These are phyloP conservation scores for Coleophoma cylindrospora DNA, from an alignment of 2,329 filamentous ascomycete species.

Conservation along the genomic window DNA sequence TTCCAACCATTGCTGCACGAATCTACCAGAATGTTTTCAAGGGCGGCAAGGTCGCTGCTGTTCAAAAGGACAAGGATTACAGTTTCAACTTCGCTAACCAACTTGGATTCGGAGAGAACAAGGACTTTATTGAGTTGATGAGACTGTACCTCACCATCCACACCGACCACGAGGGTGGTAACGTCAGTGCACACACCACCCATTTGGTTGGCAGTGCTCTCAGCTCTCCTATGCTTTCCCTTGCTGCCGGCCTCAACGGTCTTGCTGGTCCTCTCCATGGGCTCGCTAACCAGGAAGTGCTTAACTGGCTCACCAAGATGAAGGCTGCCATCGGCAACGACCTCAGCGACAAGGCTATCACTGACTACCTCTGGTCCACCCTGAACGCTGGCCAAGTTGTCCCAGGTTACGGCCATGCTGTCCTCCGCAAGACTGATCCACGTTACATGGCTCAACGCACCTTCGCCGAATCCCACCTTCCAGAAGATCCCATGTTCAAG, in stretches of 20 bases:
- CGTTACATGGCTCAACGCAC: slow-evolving; percentile 98
- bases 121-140: slow-evolving; percentile 97
- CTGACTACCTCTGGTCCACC: slow-evolving; percentile 97
- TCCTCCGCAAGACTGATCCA: slow-evolving; percentile 99
- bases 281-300: slow-evolving; percentile 98
- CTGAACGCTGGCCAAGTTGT: slow-evolving; percentile 95
- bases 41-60: slow-evolving; percentile 93
- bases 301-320: slow-evolving; percentile 99
- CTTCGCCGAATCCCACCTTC: slow-evolving; percentile 55
- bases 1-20: slow-evolving; percentile 93
- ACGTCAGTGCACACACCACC: slow-evolving; percentile 97
- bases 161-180: slow-evolving; percentile 99
- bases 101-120: slow-evolving; percentile 92
- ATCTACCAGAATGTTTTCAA: slow-evolving; percentile 99
- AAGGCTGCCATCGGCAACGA: slow-evolving; percentile 92
- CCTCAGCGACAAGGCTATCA: slow-evolving; percentile 93
- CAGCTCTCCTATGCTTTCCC: slow-evolving; percentile 94
- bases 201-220: slow-evolving; percentile 96
- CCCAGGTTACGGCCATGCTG: slow-evolving; percentile 96
- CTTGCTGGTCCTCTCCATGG: slow-evolving; percentile 97
- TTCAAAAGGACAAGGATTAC: slow-evolving; percentile 99
- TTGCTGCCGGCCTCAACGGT: slow-evolving; percentile 95
- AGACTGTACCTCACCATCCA: slow-evolving; percentile 99
- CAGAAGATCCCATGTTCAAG: slow-evolving; percentile 59
- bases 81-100: slow-evolving; percentile 99